Evolutionary conservation across 2,329 filamentous ascomycete species (phyloP), one percentile per base, ranked within the genome.

Genomic region (Mycogone perniciosa): DNA sequence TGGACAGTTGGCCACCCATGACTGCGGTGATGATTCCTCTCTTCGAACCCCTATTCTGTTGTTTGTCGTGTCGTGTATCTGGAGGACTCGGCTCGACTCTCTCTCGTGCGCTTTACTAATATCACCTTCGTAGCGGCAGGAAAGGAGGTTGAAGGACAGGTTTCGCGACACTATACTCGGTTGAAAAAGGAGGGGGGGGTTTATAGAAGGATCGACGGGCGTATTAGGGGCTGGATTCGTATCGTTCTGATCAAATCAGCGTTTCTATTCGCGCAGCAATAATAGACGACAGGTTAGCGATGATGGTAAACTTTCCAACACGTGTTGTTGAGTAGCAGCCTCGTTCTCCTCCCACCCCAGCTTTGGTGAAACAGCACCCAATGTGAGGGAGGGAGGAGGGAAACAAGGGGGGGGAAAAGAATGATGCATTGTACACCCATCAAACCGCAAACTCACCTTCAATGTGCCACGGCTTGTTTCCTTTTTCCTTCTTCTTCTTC

Each of bases 1-100:
- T 96, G 64, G 89, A 95, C 71, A 96, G 80, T 73, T 89, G 86
- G 66, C 86, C 88, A 75, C 92, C 92, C 92, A 97, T 97, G 61
- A 69, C 86, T 72, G 55, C 60, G 58, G 57, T 46, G 30, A 9
- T 51, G 11, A 7, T 50, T 51, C 30, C 37, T 20, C 10, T 51
- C 37, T 35, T 34, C 13, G 34, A 11, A 29, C 8, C 9, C 30
- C 43, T 7, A 9, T 11, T 34, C 29, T 38, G 20, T 29, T 29
- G 9, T 37, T 47, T 6, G 9, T 39, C 13, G 27, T 39, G 11
- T 29, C 43, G 41, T 30, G 31, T n/a, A 34, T 45, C 42, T 31
- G 31, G 10, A 1, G 7, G 7, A 8, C 11, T 47, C 20, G 37
- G 30, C 29, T 46, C 26, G 42, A 4, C 26, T 42, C 20, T 10